Conservation (phyloP, 306 rosid species). For the Quercus mongolica region DNA sequence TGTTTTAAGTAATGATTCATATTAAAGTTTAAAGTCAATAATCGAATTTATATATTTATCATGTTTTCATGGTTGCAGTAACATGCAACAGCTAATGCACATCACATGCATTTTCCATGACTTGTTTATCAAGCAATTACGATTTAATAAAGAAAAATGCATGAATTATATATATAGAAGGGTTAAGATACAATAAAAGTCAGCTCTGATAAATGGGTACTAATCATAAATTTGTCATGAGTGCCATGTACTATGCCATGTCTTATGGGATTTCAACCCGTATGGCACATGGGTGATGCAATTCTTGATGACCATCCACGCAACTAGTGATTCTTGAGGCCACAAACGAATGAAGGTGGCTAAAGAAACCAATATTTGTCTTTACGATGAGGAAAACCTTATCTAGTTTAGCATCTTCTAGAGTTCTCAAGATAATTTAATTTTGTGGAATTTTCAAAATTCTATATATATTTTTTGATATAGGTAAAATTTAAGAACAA, state of each 20-base stretch:
- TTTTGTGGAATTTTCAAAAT: too few relatives aligned
- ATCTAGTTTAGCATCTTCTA: too few relatives aligned
- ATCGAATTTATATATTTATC: neutral
- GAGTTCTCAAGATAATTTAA: too few relatives aligned
- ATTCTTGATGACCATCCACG: slow-evolving; percentile 7
- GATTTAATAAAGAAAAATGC: slow-evolving; percentile 8
- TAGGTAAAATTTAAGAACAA: too few relatives aligned
- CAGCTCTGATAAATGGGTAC: slow-evolving; percentile 12
- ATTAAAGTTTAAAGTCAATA: slow-evolving; percentile 7
- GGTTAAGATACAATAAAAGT: slow-evolving; percentile 19
- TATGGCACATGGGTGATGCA: slow-evolving; percentile 45
- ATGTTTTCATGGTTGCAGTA: slow-evolving; percentile 8
- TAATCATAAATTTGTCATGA: slow-evolving; percentile 1
- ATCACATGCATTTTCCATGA: slow-evolving; percentile 19
- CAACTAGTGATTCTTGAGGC: slow-evolving; percentile 6
- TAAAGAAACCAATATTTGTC: too few relatives aligned
- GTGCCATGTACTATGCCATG: slow-evolving; percentile 40
- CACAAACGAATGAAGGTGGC: neutral
- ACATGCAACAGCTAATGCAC: slow-evolving; percentile 37
- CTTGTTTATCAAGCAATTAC: slow-evolving; percentile 36
- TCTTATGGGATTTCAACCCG: slow-evolving; percentile 28
- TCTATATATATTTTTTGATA: too few relatives aligned
- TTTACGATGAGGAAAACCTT: neutral
- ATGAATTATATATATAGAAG: slow-evolving; percentile 3
- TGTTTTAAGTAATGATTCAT: neutral